Conservation (phyloP, 257 asterid species). For the Nicotiana tomentosiformis region DNA sequence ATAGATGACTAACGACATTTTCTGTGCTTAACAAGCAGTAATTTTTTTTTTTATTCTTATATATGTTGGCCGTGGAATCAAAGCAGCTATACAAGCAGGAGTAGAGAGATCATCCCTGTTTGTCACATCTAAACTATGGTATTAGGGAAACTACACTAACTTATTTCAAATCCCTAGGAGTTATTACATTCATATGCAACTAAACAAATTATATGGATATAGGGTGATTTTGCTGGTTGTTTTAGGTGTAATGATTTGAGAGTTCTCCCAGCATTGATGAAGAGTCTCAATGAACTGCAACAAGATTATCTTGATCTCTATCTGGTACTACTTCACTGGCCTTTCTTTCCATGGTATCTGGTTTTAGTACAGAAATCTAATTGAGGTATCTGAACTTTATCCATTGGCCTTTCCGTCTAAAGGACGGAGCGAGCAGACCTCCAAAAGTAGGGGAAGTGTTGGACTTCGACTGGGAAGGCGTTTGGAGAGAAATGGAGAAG, state of each 20-base stretch:
- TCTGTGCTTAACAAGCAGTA: neutral
- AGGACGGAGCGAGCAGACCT: constrained; percentile 56
- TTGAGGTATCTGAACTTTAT: neutral
- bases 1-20: neutral
- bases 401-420: constrained; percentile 67
- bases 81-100: constrained; percentile 57
- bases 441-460: constrained; percentile 48
- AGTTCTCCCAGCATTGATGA: constrained; percentile 55
- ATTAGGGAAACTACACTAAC: neutral
- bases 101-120: constrained; percentile 47
- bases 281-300: constrained; percentile 51
- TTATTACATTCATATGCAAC: neutral
- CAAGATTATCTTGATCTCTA: constrained; percentile 73
- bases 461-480: constrained; percentile 66
- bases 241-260: constrained; percentile 60
- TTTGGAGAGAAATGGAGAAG: constrained; percentile 80
- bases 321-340: constrained; percentile 28
- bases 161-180: neutral
- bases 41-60: neutral
- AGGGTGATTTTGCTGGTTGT: neutral
- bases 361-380: neutral
- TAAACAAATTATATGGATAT: neutral
- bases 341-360: neutral
- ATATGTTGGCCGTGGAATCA: constrained; percentile 55
- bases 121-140: constrained; percentile 70